Evolutionary conservation across 179 eudicot species (phyloP).

Genomic region (Silene vulgaris): DNA sequence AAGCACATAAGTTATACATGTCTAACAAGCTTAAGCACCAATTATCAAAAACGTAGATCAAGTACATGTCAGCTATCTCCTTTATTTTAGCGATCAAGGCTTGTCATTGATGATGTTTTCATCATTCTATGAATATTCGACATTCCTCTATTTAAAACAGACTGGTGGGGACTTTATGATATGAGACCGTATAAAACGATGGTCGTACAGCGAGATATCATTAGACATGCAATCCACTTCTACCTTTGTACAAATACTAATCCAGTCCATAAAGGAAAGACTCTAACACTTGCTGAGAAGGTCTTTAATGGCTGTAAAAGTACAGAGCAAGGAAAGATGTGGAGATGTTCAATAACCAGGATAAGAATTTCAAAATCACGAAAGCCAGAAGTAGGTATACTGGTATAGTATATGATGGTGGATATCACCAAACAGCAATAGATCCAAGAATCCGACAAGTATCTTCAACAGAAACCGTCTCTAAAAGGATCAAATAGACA

Average conservation of each 20-base stretch:
- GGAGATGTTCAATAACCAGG: constrained; percentile 2
- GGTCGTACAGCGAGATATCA: not conserved
- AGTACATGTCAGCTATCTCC: not conserved
- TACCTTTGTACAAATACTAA: not conserved
- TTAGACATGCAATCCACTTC: not conserved
- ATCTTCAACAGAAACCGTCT: not conserved
- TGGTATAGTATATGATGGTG: not conserved
- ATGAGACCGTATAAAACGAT: not conserved
- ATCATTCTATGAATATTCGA: not conserved
- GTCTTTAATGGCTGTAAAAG: not conserved
- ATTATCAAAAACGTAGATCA: not conserved
- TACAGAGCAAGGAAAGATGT: not conserved
- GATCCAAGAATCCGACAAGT: not conserved
- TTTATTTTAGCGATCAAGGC: not conserved
- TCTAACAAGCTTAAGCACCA: not conserved
- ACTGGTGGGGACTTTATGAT: not conserved
- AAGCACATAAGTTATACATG: not conserved
- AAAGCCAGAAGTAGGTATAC: not conserved
- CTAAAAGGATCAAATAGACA: not conserved
- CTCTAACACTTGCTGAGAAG: constrained; percentile 7
- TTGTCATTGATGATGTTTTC: not conserved
- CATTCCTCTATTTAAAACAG: not conserved
- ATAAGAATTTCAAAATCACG: not conserved
- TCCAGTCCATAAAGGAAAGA: not conserved
- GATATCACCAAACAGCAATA: not conserved